phyloP scores from a whole-genome alignment of 495 filamentous ascomycete genomes.

The Penicillium maclennaniae region DNA sequence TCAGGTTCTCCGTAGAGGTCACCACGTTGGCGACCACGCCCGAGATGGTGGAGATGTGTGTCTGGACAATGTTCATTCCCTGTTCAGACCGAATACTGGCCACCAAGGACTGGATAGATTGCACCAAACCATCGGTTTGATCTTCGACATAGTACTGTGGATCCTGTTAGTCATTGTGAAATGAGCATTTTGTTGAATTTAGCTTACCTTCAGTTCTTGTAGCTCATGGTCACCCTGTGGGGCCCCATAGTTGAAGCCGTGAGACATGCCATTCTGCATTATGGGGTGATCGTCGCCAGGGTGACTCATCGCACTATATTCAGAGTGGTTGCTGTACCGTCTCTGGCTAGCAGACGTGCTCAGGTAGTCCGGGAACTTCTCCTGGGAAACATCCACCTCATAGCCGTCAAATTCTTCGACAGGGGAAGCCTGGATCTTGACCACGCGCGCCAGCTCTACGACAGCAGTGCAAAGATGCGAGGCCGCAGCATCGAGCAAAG shows the following conservation, averaged over 20 bases:
- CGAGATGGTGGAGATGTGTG: constrained; percentile 68
- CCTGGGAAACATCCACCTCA: constrained; percentile 37
- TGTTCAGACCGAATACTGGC: constrained; percentile 70
- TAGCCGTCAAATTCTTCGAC: constrained; percentile 73
- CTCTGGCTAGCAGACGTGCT: constrained; percentile 43
- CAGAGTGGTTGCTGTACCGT: constrained; percentile 47
- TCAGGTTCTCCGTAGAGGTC: constrained; percentile 58
- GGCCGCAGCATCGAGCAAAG: constrained; percentile 90
- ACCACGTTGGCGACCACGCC: constrained; percentile 67
- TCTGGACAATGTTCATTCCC: constrained; percentile 60
- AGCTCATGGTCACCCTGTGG: constrained; percentile 52
- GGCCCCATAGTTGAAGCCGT: constrained; percentile 33
- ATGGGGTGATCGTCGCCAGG: constrained; percentile 34
- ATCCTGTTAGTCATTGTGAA: neutral
- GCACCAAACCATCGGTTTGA: constrained; percentile 74
- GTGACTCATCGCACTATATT: constrained; percentile 52
- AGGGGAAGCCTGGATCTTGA: constrained; percentile 77
- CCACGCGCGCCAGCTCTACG: constrained; percentile 75
- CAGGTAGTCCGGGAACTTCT: constrained; percentile 49
- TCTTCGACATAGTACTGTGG: constrained; percentile 74
- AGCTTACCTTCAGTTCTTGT: constrained; percentile 66
- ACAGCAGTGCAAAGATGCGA: constrained; percentile 82
- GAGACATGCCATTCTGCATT: constrained; percentile 27
- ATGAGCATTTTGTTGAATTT: neutral
- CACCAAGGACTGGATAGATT: constrained; percentile 78